Conservation (phyloP, 2,329 filamentous ascomycete genomes). For the Alternaria tenuissima region DNA sequence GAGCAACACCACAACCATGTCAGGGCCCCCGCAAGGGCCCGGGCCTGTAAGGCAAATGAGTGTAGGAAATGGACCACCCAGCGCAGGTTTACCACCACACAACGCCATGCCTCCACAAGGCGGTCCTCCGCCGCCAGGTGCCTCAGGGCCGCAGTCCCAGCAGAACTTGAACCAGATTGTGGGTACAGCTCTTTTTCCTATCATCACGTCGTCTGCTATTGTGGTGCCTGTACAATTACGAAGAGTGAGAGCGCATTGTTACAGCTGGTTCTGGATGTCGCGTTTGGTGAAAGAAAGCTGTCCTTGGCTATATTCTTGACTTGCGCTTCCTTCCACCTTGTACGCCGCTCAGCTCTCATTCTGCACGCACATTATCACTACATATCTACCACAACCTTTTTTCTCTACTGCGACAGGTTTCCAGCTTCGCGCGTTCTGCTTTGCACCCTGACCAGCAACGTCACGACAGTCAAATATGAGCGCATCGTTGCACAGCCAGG, state of each 20-base stretch:
- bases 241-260: background rate
- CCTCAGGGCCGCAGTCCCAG: slow-evolving; percentile 70
- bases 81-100: slow-evolving; percentile 49
- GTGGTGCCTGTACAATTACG: background rate
- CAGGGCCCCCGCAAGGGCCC: slow-evolving; percentile 47
- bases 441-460: background rate
- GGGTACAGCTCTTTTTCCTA: slow-evolving; percentile 55
- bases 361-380: background rate
- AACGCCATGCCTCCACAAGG: slow-evolving; percentile 59
- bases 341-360: background rate
- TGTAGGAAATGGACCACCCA: slow-evolving; percentile 54
- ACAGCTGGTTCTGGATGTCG: background rate
- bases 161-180: slow-evolving; percentile 97
- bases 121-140: slow-evolving; percentile 56
- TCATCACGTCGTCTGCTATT: background rate
- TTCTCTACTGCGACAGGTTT: background rate
- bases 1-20: slow-evolving; percentile 40
- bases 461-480: background rate
- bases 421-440: background rate
- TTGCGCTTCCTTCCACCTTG: background rate
- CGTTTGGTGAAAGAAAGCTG: slow-evolving; percentile 5
- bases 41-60: slow-evolving; percentile 50
- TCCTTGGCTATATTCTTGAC: background rate
- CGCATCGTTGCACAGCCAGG: background rate
- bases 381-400: slow-evolving; percentile 1